Percentiles rank a stretch among this genome's conserved stretches.
These are phyloP conservation scores for Rhipidocladum racemiflorum DNA, from an alignment of 176 grass and related monocot genomes.

Conservation along the genomic window DNA sequence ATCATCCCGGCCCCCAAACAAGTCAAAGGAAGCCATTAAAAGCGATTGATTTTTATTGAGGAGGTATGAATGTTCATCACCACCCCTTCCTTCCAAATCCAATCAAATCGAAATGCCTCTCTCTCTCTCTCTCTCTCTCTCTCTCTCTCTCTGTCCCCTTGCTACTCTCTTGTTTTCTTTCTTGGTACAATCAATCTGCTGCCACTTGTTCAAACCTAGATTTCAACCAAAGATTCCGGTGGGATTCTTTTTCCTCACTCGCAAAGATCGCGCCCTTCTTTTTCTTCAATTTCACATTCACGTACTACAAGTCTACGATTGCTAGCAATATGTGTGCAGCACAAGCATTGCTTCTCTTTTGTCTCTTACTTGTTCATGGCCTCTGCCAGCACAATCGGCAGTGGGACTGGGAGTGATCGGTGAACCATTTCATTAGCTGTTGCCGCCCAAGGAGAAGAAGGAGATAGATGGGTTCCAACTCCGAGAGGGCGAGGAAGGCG, in stretches of 20 bases:
- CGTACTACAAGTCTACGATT: too few relatives aligned
- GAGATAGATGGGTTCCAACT: conserved; percentile 36
- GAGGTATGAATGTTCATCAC: too few relatives aligned
- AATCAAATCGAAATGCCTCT: too few relatives aligned
- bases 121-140: too few relatives aligned
- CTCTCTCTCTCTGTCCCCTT: not conserved
- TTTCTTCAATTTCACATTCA: not conserved
- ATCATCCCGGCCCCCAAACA: too few relatives aligned
- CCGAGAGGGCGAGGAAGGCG: conserved; percentile 35
- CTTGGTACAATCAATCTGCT: not conserved
- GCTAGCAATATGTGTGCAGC: not conserved
- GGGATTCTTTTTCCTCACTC: too few relatives aligned
- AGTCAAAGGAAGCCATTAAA: too few relatives aligned
- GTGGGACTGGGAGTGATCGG: not conserved
- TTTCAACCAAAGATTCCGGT: not conserved
- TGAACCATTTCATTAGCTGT: not conserved
- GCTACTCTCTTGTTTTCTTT: not conserved
- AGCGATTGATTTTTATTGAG: too few relatives aligned
- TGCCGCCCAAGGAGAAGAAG: not conserved
- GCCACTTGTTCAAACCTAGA: not conserved
- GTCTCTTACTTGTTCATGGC: not conserved
- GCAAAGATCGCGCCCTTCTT: not conserved
- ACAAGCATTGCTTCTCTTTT: not conserved
- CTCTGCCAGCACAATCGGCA: not conserved
- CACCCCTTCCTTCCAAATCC: too few relatives aligned